phyloP scores from a whole-genome alignment of 2,329 filamentous ascomycete species.

The Dactylellina haptotyla region DNA sequence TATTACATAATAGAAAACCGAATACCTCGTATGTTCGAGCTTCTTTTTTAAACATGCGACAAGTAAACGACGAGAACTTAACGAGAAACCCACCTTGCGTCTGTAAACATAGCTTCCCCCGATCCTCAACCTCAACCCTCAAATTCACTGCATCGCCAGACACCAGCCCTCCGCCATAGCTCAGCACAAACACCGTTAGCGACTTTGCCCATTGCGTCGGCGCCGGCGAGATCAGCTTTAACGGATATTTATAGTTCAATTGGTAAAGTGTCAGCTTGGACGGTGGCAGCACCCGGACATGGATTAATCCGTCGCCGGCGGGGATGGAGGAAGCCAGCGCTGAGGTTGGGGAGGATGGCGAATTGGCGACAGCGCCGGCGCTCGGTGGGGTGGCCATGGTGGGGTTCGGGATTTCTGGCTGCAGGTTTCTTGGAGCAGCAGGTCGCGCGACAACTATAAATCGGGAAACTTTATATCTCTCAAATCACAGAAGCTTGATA shows the following conservation, averaged over 20 bases:
- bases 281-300: slow-evolving; percentile 74
- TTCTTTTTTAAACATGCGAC: no score
- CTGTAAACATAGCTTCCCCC: slow-evolving; percentile 56
- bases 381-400: slow-evolving; percentile 12
- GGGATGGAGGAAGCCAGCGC: slow-evolving; percentile 56
- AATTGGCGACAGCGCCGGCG: slow-evolving; percentile 1
- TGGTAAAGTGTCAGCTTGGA: slow-evolving; percentile 75
- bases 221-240: slow-evolving; percentile 88
- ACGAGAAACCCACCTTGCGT: slow-evolving; percentile 62
- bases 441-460: slow-evolving; percentile 1
- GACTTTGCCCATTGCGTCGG: slow-evolving; percentile 69
- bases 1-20: slow-evolving; percentile 26
- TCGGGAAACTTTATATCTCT: background rate
- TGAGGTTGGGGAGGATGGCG: background rate
- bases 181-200: slow-evolving; percentile 86
- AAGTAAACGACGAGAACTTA: no score
- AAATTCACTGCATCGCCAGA: slow-evolving; percentile 85
- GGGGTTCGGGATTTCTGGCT: slow-evolving; percentile 11
- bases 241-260: slow-evolving; percentile 89
- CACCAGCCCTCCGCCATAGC: slow-evolving; percentile 92
- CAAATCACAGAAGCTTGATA: background rate
- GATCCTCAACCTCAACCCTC: slow-evolving; percentile 54
- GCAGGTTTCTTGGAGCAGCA: background rate
- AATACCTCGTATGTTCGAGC: no score
- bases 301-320: slow-evolving; percentile 81